Evolutionary conservation across 768 basidiomycete genomes (phyloP).

Genomic region (Hortiboletus campestris): DNA sequence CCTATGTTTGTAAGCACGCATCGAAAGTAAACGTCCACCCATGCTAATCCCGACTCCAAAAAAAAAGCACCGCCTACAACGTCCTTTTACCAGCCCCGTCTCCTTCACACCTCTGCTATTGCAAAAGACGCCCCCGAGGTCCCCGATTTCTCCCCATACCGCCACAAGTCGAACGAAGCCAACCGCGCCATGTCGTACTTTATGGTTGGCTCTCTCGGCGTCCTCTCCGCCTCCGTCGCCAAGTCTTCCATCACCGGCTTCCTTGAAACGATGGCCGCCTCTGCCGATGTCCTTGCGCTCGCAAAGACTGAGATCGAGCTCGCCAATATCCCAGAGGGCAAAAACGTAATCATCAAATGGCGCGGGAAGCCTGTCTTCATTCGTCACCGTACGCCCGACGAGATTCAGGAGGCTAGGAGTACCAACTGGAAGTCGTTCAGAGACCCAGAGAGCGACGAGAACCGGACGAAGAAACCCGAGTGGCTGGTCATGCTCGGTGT

Average conservation of each 20-base stretch:
- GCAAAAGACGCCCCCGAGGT: slow-evolving; percentile 74
- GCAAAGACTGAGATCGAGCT: slow-evolving; percentile 98
- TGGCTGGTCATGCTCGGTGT: slow-evolving; percentile 93
- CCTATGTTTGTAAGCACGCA: slow-evolving; percentile 54
- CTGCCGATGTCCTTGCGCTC: slow-evolving; percentile 95
- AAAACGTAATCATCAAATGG: slow-evolving; percentile 98
- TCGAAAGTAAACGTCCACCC: slow-evolving; percentile 7
- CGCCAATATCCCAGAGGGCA: slow-evolving; percentile 88
- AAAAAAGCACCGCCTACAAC: slow-evolving; percentile 49
- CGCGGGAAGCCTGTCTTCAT: slow-evolving; percentile 99
- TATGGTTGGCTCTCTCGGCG: slow-evolving; percentile 88
- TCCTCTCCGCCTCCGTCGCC: slow-evolving; percentile 91
- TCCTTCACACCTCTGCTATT: slow-evolving; percentile 73
- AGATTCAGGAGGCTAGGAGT: slow-evolving; percentile 89
- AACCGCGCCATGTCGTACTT: slow-evolving; percentile 85
- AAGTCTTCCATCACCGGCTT: slow-evolving; percentile 94
- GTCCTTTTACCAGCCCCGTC: slow-evolving; percentile 59
- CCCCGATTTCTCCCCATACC: slow-evolving; percentile 87
- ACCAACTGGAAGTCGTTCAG: slow-evolving; percentile 84
- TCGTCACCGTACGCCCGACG: slow-evolving; percentile 86
- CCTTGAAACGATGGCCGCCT: slow-evolving; percentile 93
- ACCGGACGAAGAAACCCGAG: slow-evolving; percentile 89
- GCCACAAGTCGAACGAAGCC: slow-evolving; percentile 56
- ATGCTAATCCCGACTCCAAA: slow-evolving; percentile 12
- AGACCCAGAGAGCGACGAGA: slow-evolving; percentile 90